Evolutionary conservation across 2,329 filamentous ascomycete genomes (phyloP).

Genomic region (Leptographium radiaticola): DNA sequence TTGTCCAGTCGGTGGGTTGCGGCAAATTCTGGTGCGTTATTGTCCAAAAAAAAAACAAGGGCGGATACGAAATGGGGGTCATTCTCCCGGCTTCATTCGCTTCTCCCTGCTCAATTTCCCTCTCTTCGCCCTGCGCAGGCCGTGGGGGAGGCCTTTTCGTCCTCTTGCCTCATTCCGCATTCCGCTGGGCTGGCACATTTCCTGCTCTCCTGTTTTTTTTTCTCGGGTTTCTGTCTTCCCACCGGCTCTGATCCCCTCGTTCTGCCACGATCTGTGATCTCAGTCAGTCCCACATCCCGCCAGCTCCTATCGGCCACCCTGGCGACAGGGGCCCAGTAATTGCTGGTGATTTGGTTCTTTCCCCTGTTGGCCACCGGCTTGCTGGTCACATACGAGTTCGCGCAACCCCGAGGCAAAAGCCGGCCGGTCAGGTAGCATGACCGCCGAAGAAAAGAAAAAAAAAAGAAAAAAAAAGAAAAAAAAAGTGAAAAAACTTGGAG

Average conservation of each 20-base stretch:
- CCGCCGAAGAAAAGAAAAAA: neutral
- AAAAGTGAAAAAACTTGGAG: neutral
- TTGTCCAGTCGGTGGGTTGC: constrained; percentile 19
- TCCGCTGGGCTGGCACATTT: neutral
- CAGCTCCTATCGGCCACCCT: neutral
- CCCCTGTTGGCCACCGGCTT: neutral
- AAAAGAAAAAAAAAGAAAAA: neutral
- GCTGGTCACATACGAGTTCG: too few species aligned
- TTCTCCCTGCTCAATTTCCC: neutral
- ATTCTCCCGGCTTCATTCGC: neutral
- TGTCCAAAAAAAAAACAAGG: neutral
- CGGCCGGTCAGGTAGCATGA: neutral
- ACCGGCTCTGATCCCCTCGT: neutral
- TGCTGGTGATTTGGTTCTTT: too few species aligned
- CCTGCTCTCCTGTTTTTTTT: neutral
- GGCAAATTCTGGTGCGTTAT: constrained; percentile 1
- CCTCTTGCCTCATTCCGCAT: neutral
- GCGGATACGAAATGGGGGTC: neutral
- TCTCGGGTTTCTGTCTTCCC: neutral
- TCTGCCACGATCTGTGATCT: neutral
- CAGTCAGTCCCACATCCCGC: neutral
- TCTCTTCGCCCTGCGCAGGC: neutral
- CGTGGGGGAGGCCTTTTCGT: too few species aligned
- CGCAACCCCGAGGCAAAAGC: neutral
- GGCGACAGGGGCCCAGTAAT: neutral